Evolutionary conservation across 2,329 filamentous ascomycete species (phyloP).

Genomic region (Colletotrichum falcatum): DNA sequence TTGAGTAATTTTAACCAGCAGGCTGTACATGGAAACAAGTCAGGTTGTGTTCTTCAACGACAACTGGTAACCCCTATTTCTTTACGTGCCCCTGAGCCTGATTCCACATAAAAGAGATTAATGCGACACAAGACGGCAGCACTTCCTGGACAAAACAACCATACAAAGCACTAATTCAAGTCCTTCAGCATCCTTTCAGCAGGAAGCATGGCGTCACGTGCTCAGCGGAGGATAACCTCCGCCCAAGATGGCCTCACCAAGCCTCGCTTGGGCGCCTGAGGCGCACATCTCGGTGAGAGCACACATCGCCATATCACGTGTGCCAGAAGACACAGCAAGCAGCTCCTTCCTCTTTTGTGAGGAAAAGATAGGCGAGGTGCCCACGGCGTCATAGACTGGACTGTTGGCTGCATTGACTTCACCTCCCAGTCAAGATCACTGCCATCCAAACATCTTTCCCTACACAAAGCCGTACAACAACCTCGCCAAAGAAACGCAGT

Average conservation of each 20-base stretch:
- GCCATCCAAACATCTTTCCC: background rate
- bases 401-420: background rate
- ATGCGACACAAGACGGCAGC: background rate
- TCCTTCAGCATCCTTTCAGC: too few species aligned
- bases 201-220: background rate
- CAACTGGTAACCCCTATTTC: too few species aligned
- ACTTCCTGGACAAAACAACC: background rate
- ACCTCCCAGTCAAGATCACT: background rate
- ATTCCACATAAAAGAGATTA: background rate
- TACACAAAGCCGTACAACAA: background rate
- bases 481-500: constrained; percentile 1
- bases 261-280: constrained; percentile 12
- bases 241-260: background rate
- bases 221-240: background rate
- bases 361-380: constrained; percentile 5
- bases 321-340: background rate
- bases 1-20: background rate
- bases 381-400: background rate
- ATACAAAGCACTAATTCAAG: background rate
- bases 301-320: constrained; percentile 34
- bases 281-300: constrained; percentile 17
- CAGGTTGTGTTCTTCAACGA: too few species aligned
- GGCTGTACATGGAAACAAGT: background rate
- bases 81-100: background rate
- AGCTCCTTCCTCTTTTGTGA: background rate